Percentiles rank a stretch among this genome's conserved stretches.
Conservation (phyloP, 306 rosid species). For the Inga laurina region DNA sequence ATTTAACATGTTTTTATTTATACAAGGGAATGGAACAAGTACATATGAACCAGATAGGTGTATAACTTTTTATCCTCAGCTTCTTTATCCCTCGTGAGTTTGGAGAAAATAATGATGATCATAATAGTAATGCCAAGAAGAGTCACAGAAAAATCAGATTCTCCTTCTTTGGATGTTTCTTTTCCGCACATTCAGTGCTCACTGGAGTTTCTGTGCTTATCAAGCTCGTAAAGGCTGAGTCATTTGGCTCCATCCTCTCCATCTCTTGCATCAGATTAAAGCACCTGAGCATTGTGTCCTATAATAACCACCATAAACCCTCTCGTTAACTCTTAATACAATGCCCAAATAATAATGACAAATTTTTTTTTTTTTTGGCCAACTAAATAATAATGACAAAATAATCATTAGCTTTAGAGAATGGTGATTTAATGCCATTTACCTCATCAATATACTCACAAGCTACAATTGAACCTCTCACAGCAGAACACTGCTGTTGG, state of each 20-base stretch:
- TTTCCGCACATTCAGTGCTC: conserved; percentile 55
- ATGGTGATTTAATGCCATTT: conserved; percentile 22
- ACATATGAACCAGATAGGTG: not conserved
- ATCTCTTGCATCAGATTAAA: conserved; percentile 48
- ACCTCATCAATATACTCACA: conserved; percentile 56
- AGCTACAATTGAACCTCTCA: conserved; percentile 48
- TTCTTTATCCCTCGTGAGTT: conserved; percentile 21
- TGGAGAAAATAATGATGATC: not conserved
- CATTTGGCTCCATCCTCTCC: conserved; percentile 31
- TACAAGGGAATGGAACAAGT: not conserved
- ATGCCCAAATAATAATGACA: not conserved
- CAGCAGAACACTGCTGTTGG: conserved; percentile 42
- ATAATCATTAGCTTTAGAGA: not conserved
- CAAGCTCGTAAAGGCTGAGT: conserved; percentile 25
- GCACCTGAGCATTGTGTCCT: conserved; percentile 61
- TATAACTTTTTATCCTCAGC: not conserved
- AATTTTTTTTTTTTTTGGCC: too few relatives aligned
- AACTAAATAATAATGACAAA: not conserved
- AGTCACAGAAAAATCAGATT: conserved; percentile 34
- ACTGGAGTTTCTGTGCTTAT: conserved; percentile 47
- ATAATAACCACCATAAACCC: conserved; percentile 25
- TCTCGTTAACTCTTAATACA: not conserved
- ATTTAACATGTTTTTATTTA: conserved; percentile 8
- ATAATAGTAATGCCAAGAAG: conserved; percentile 6
- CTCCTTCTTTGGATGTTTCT: conserved; percentile 47